A percentile compares a stretch with the other conserved stretches of the same genome.
Evolutionary conservation across 2,329 filamentous ascomycete species (phyloP).

Genomic region (Chaetomium globosum): DNA sequence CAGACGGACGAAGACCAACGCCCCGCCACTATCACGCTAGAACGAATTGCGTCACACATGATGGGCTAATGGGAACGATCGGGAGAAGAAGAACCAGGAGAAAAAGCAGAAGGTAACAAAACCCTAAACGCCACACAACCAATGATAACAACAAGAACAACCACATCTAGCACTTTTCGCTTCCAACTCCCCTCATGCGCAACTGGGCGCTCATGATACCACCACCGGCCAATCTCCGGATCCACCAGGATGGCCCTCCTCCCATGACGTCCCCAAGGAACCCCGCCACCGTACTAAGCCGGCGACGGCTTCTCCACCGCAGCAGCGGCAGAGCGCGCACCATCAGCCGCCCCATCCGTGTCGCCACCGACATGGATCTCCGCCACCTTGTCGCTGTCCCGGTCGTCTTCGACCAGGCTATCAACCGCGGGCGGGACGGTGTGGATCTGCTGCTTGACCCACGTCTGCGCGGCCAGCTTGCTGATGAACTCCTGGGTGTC

Average conservation of each 20-base stretch:
- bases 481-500: conserved; percentile 28
- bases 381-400: conserved; percentile 48
- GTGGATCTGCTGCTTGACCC: conserved; percentile 40
- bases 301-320: neutral
- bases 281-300: neutral
- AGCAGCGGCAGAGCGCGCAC: neutral
- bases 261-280: neutral
- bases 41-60: neutral
- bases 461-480: conserved; percentile 36
- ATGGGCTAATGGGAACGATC: neutral
- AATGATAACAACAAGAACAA: neutral
- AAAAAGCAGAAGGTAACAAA: conserved; percentile 1
- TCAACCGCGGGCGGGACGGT: conserved; percentile 39
- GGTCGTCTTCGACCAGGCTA: conserved; percentile 41
- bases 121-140: neutral
- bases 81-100: neutral
- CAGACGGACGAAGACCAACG: no score
- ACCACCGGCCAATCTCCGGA: no score
- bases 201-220: neutral
- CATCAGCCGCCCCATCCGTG: no score
- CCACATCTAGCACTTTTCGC: neutral
- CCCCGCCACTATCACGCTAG: neutral
- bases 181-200: neutral
- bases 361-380: conserved; percentile 43
- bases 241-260: neutral